phyloP scores from a whole-genome alignment of 2,329 filamentous ascomycete species.

The Nemania sp. region DNA sequence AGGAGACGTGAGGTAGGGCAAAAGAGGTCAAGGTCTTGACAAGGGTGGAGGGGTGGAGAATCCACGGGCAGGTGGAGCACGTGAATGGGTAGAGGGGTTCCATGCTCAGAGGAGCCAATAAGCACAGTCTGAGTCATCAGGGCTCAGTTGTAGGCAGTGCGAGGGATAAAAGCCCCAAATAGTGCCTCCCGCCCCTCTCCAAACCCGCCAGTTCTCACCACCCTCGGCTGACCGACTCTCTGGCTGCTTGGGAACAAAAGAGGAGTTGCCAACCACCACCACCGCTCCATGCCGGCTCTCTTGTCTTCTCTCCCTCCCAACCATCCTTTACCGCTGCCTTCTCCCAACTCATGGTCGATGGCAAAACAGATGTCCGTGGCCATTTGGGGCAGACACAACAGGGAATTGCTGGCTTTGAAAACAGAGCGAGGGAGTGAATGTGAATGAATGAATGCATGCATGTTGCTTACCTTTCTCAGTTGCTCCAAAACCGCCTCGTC shows the following conservation, averaged over 20 bases:
- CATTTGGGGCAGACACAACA: slow-evolving; percentile 2
- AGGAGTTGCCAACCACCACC: slow-evolving; percentile 11
- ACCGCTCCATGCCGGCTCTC: slow-evolving; percentile 4
- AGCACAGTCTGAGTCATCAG: slow-evolving; percentile 31
- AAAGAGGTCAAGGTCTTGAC: too few relatives aligned
- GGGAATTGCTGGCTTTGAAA: neutral
- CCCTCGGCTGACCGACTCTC: slow-evolving; percentile 40
- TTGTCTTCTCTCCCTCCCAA: neutral
- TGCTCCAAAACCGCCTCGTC: slow-evolving; percentile 86
- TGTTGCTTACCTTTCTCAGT: slow-evolving; percentile 75
- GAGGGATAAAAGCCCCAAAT: slow-evolving; percentile 61
- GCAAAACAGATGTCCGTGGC: neutral
- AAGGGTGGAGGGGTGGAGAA: slow-evolving; percentile 12
- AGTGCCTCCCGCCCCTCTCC: slow-evolving; percentile 53
- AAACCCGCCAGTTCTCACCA: slow-evolving; percentile 46
- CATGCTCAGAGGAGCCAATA: slow-evolving; percentile 26
- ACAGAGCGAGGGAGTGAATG: neutral
- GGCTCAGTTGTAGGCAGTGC: slow-evolving; percentile 35
- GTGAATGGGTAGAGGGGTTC: slow-evolving; percentile 23
- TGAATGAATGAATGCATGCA: too few relatives aligned
- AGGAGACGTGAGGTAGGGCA: neutral
- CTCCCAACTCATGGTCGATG: neutral
- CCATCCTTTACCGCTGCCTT: neutral
- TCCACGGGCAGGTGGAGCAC: slow-evolving; percentile 31
- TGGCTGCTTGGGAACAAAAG: slow-evolving; percentile 24